These are phyloP conservation scores for Penicillium sp. DNA, from an alignment of 2,329 filamentous ascomycete genomes.

Conservation along the genomic window DNA sequence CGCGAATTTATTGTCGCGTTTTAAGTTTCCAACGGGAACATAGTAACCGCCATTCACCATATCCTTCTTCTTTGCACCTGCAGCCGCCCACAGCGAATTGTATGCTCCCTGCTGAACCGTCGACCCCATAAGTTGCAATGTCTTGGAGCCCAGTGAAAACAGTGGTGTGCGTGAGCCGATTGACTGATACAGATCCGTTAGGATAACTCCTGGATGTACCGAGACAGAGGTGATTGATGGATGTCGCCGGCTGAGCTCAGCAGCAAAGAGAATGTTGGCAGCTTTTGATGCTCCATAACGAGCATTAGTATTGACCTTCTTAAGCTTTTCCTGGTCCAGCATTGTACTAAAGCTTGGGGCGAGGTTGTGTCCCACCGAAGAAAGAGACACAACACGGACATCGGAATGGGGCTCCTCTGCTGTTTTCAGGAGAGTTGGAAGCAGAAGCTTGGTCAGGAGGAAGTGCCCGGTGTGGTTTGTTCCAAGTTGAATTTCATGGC, in stretches of 20 bases:
- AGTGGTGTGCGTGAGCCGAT: constrained; percentile 10
- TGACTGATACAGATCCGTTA: constrained; percentile 33
- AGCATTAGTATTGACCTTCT: constrained; percentile 33
- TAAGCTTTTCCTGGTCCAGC: constrained; percentile 31
- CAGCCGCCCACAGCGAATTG: constrained; percentile 34
- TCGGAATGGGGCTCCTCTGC: constrained; percentile 25
- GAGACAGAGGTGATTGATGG: constrained; percentile 38
- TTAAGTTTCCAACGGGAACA: constrained; percentile 30
- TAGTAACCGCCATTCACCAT: constrained; percentile 32
- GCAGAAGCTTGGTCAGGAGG: constrained; percentile 36
- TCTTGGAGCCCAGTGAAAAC: constrained; percentile 9
- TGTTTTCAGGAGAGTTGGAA: constrained; percentile 31
- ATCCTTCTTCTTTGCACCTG: constrained; percentile 24
- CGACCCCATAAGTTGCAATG: constrained; percentile 19
- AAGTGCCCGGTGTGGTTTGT: constrained; percentile 44
- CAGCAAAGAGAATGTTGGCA: constrained; percentile 47
- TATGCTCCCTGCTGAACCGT: constrained; percentile 23
- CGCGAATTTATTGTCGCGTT: constrained; percentile 27
- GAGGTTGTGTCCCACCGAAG: constrained; percentile 31
- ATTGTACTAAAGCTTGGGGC: constrained; percentile 29
- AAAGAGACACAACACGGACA: constrained; percentile 30
- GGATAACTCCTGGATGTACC: constrained; percentile 49
- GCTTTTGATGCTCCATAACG: constrained; percentile 49
- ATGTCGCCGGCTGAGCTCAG: constrained; percentile 42
- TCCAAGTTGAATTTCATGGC: constrained; percentile 42